Evolutionary conservation across 2,329 filamentous ascomycete genomes (phyloP), one percentile per base, ranked within the genome.

Genomic region (Colletotrichum australisinense): DNA sequence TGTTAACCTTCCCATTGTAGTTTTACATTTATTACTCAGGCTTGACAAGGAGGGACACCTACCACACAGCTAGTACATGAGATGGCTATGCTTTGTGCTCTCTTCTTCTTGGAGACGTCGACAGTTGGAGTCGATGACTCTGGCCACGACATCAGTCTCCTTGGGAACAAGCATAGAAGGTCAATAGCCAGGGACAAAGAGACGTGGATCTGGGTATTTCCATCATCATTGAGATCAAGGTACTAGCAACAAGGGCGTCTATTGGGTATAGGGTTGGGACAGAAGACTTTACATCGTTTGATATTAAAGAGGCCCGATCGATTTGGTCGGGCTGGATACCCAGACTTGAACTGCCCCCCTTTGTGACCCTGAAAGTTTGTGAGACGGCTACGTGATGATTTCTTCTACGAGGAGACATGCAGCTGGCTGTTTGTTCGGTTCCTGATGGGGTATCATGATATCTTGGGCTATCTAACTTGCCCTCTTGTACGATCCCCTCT

Each of bases 221-320:
- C 26, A 19, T 22, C 52, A 42, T 5, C 46, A 7, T 11, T 53
- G 12, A 19, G 16, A 70, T 16, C 52, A 63, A 65, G 38, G 57
- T 64, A 64, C 70, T 30, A 73, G 70, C 66, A 73, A 73, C 55
- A 73, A 73, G 60, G 64, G 70, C 67, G 70, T 70, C 60, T 64
- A 22, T 46, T 67, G 22, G 55, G 60, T 46, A 64, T 63, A 32
- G 55, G 60, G 46, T 53, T 59, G 35, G 55, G 55, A 46, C 35
- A 26, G 35, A 69, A 69, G 67, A 69, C 38, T 72, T 52, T 60
- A 72, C 66, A 65, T 65, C 42, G 55, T 70, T 49, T 64, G 70
- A 73, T 70, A 70, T 57, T 42, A 49, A 73, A 60, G 55, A 70
- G 63, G 55, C 42, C 42, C 26, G n/a, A n/a, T 60, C 70, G 19